Conservation (phyloP, 164 flowering plant genomes). For the Magnolia kwangsiensis region DNA sequence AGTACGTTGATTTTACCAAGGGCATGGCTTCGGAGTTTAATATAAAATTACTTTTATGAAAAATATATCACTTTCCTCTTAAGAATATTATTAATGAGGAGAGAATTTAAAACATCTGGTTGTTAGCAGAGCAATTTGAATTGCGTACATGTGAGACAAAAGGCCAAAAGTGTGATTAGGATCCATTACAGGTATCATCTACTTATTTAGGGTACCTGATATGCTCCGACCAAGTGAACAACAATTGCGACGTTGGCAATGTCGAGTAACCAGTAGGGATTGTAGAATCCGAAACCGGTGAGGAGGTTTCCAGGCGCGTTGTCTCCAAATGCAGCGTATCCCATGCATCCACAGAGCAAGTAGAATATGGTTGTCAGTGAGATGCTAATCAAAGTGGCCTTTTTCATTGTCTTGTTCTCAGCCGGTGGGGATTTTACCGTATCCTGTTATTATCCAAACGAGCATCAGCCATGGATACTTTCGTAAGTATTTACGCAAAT, state of each 20-base stretch:
- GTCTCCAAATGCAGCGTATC: conserved; percentile 71
- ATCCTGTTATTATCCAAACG: conserved; percentile 11
- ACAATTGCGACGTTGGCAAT: conserved; percentile 60
- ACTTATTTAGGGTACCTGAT: conserved; percentile 32
- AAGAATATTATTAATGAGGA: no score
- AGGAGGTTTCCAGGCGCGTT: conserved; percentile 59
- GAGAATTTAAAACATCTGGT: no score
- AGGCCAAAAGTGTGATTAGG: no score
- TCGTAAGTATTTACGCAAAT: not conserved
- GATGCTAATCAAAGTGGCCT: conserved; percentile 45
- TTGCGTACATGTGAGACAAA: no score
- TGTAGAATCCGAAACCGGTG: conserved; percentile 59
- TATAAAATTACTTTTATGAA: no score
- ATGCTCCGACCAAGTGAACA: conserved; percentile 65
- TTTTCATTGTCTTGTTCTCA: conserved; percentile 65
- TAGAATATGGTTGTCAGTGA: conserved; percentile 53
- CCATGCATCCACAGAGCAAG: conserved; percentile 62
- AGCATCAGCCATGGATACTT: not conserved
- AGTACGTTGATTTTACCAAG: no score
- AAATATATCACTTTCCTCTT: no score
- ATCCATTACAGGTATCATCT: no score
- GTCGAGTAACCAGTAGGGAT: conserved; percentile 64
- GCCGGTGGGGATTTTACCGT: conserved; percentile 24
- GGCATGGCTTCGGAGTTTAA: no score
- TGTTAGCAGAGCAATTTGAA: no score